Evolutionary conservation across 345 rosid genomes (phyloP), one percentile per base, ranked within the genome.

Genomic region (Dovyalis caffra): DNA sequence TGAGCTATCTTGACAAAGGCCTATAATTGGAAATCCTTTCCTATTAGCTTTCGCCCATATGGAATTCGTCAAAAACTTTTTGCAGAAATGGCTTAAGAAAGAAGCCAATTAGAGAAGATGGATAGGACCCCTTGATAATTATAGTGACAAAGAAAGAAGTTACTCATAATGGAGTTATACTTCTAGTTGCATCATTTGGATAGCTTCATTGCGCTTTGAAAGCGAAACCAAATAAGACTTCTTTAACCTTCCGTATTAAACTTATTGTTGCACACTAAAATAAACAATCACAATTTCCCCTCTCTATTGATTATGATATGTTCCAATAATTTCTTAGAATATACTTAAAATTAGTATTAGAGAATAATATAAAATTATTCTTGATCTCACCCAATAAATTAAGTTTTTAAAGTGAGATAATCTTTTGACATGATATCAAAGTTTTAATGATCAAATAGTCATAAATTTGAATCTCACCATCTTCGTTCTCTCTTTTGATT

Each of bases 221-320:
- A 77, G 79, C 81, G 81, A 79, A 79, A 75, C 25, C 45, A 43
- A 23, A 57, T 33, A 35, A 28, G 60, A 60, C 76, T 69, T 40
- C 69, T 57, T 20, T 35, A 68, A 53, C 47, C n/a, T 5, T 53
- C 71, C n/a, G 49, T 38, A 23, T 70, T 53, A 25, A 3, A 20
- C 16, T 49, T 49, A 2, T 10, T 18, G 23, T 2, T 68, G 45
- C 58, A 12, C 58, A 16, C 16, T 56, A 40, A 31, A 43, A 43
- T 34, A 57, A 76, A 49, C 60, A 33, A 45, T 61, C 74, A 14
- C 15, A n/a, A 26, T 31, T 47, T 16, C 35, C 16, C 61, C 29
- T 11, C 11, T 18, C 8, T 29, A 31, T 49, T 34, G 37, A 0
- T 34, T 34, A 2, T 11, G 47, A 35, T 35, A 35, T 1, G 6